Base-by-base conservation (phyloP, 805 yeast species). In the Yarrowia osloensis region DNA sequence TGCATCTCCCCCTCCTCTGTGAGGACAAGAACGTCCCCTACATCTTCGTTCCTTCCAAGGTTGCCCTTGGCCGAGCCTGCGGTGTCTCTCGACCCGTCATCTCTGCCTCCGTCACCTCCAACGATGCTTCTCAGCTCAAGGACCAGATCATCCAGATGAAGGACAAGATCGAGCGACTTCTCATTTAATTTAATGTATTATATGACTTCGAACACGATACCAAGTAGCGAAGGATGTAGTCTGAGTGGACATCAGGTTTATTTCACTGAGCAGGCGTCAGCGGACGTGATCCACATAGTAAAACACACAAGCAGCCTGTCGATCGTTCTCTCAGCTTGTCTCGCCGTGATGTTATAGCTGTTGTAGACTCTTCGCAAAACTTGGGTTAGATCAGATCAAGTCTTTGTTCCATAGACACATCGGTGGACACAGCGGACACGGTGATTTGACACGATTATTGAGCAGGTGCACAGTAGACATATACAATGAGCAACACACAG, bases 21-120 rank as follows among this genome's bases (percentile, higher is more conserved):
- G 99, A 95, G 84, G 99, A 95, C 83, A 95, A 95, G 86, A 95
- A 95, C 85, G 99, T 95, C 73, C 98, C 99, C 71, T 95, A 95
- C 85, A 98, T 95, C 71, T 95, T 95, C 74, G 98, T 95, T 73
- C 98, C 99, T 73, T 92, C 98, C 74, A 94, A 95, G 86, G 88
- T 95, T 77, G 99, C 99, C 71, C 85, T 95, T 76, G 99, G 99
- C 81, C 91, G 99, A 85, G 98, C 99, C 76, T 95, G 99, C 84
- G 99, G 99, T 84, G 99, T 95, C 71, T 91, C 98, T 68, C 90
- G 99, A 86, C 98, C 98, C 73, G 99, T 95, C 69, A 94, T 95
- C 79, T 97, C 99, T 78, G 98, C 98, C 71, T 89, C 97, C 71
- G 95, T 95, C 78, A 95, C 99, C 79, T 87, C 98, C 73, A 95